Base-by-base conservation (phyloP, 495 filamentous ascomycete genomes). In the Astrothelium subdiscretum region DNA sequence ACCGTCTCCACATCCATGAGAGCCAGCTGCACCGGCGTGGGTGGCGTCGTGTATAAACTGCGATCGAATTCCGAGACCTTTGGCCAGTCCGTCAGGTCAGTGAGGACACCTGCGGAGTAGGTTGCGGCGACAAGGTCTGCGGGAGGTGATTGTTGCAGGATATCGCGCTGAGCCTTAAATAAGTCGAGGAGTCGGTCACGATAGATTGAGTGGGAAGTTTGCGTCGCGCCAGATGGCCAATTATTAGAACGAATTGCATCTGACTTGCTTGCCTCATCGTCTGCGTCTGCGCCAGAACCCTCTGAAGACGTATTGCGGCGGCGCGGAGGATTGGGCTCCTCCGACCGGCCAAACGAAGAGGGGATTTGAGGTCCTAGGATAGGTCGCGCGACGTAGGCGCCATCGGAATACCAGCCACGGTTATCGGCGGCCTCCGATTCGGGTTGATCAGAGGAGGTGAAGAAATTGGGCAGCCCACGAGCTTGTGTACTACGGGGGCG, bases 21-120 rank as follows among this genome's bases (percentile, higher is more conserved):
- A 0, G 84, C 85, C 20, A 92, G 67, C 67, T 91, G 88, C 0
- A 77, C 82, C 12, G 87, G 86, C 18, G 79, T 72, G 8, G 90
- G 90, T 57, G 85, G 81, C 5, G 82, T 73, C 72, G 76, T 58
- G 65, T 81, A 62, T 61, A 85, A 48, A 29, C 81, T 77, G 66
- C 83, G 68, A 61, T 76, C 66, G 80, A 77, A 79, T 59, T 73
- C 62, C 62, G 77, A 65, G 58, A 64, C 57, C 63, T 73, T 40
- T 69, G 80, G 67, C 77, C 54, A 32, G 13, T 32, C 75, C 5
- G 71, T 67, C 1, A 78, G 79, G 4, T 54, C 48, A 0, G 5
- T 29, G 86, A 77, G 57, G 77, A 75, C 35, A 80, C 85, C 8
- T 81, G 82, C 67, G 87, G 82, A 12, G 80, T 75, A 54, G 75